phyloP scores from a whole-genome alignment of 805 yeast genomes.

The Candida boleticola region DNA sequence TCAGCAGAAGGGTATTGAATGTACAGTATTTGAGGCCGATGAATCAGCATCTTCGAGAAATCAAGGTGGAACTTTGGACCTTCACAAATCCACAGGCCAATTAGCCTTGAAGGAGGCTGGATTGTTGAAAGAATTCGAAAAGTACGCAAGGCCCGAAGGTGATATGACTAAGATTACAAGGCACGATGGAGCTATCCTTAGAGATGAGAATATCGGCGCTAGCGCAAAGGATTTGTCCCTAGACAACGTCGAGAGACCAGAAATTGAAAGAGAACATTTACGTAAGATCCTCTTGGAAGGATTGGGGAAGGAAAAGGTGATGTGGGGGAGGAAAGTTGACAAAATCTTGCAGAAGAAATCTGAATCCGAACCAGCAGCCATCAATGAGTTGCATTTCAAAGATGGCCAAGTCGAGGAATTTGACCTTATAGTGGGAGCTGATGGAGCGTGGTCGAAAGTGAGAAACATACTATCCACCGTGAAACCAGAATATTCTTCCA shows the following conservation, averaged over 20 bases:
- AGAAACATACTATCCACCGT: background rate
- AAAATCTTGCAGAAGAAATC: background rate
- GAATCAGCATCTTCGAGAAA: background rate
- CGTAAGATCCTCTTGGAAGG: background rate
- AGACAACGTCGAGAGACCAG: background rate
- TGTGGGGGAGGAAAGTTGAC: background rate
- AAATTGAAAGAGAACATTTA: background rate
- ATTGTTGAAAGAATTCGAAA: background rate
- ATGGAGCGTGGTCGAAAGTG: constrained; percentile 2
- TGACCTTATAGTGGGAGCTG: constrained; percentile 3
- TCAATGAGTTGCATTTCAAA: background rate
- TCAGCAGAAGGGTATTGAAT: background rate
- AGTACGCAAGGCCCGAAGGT: background rate
- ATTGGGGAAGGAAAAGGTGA: background rate
- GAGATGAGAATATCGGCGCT: background rate
- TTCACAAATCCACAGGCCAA: background rate
- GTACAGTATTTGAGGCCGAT: background rate
- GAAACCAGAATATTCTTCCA: background rate
- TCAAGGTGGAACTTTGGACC: background rate
- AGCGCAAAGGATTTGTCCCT: background rate
- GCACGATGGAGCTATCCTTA: background rate
- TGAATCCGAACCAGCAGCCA: background rate
- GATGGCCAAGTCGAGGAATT: background rate
- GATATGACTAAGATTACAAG: background rate
- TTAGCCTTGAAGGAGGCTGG: constrained; percentile 1